Base-by-base conservation (phyloP, 257 asterid genomes). In the Capsicum baccatum region DNA sequence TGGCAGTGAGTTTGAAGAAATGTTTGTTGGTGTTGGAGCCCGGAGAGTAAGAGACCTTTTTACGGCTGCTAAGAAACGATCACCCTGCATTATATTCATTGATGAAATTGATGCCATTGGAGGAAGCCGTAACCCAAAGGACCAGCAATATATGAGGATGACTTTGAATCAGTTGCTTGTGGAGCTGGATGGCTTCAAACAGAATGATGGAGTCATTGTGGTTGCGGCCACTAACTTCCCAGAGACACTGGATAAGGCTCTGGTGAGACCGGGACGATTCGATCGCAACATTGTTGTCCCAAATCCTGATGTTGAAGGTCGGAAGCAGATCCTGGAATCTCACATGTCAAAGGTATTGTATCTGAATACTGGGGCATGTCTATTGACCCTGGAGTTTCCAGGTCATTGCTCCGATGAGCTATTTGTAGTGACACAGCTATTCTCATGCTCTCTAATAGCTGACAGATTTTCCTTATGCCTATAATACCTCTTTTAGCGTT, bases 1-100 rank as follows among this genome's bases (percentile, higher is more conserved):
- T 81, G 99, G 99, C 67, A 96, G 98, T 91, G 98, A 96, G 84
- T 96, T 96, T 79, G 99, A 96, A 84, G 99, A 96, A 87, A 93
- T 94, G 99, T 94, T 93, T 91, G 98, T 96, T 62, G 99, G 99
- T 85, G 99, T 96, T 68, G 99, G 99, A 60, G 98, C 99, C 74
- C 94, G 98, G 19, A 91, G 99, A 87, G 99, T 96, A 88, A 89
- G 99, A 87, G 97, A 92, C 86, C 97, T 96, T 54, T 96, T 96
- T 85, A 88, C 97, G 60, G 98, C 99, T 80, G 99, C 98, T 47
- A 96, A 96, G 88, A 96, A 96, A 92, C 91, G 92, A 84, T 96
- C 98, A 10, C 99, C 99, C 0, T 96, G 98, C 78, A 96, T 94
- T 64, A 93, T 96, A 86, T 93, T 93, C 87, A 92, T 96, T 26